These are phyloP conservation scores for Allantophomopsis lycopodina DNA, from an alignment of 2,329 filamentous ascomycete species.

Conservation along the genomic window DNA sequence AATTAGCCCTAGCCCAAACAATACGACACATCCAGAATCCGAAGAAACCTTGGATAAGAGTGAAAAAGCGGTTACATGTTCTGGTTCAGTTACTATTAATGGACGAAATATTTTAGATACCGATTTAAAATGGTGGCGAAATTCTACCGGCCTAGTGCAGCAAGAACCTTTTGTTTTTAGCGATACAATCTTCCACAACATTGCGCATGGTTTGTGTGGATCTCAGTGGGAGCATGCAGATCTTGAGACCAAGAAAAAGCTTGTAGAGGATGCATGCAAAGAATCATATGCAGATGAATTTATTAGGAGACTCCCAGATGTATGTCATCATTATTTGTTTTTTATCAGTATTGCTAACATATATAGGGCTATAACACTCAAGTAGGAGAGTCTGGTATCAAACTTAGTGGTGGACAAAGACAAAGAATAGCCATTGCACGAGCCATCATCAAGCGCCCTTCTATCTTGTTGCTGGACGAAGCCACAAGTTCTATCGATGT, in stretches of 20 bases:
- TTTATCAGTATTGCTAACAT: conserved; percentile 3
- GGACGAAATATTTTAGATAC: conserved; percentile 39
- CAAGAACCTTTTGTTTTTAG: conserved; percentile 59
- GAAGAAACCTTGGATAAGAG: conserved; percentile 25
- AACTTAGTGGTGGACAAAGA: conserved; percentile 74
- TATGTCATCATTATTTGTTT: conserved; percentile 43
- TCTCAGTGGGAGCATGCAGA: conserved; percentile 10
- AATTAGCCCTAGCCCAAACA: conserved; percentile 35
- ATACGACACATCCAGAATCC: conserved; percentile 31
- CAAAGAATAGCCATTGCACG: conserved; percentile 63
- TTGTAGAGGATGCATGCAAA: conserved; percentile 31
- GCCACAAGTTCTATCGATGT: conserved; percentile 27
- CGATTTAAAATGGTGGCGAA: conserved; percentile 46
- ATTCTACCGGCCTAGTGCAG: conserved; percentile 50
- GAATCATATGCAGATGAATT: conserved; percentile 46
- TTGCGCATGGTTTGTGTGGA: conserved; percentile 16
- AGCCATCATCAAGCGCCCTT: conserved; percentile 57
- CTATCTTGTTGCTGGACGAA: conserved; percentile 61
- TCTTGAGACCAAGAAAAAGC: conserved; percentile 4
- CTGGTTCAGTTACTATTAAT: conserved; percentile 38
- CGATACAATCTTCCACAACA: conserved; percentile 33
- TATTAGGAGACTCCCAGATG: conserved; percentile 40
- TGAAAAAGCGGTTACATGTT: conserved; percentile 30
- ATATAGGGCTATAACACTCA: conserved; percentile 52
- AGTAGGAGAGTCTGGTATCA: conserved; percentile 66